phyloP scores from a whole-genome alignment of 148 eudicot genomes.

The Vaccinium corymbosum region DNA sequence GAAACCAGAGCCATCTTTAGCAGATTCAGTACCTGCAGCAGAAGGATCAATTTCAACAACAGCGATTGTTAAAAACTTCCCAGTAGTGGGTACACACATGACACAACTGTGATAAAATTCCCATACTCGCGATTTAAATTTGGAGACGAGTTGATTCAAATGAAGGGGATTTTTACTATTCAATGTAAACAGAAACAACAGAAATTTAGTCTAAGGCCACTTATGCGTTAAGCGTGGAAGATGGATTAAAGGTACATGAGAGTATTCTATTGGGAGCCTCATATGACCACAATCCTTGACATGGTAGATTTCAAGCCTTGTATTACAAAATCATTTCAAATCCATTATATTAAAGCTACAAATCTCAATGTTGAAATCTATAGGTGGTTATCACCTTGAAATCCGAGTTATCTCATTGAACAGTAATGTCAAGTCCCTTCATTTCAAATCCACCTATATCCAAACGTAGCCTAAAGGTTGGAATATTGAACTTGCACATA shows the following conservation, averaged over 20 bases:
- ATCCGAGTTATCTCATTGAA: background rate
- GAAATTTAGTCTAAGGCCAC: background rate
- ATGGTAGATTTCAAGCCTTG: background rate
- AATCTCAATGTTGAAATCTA: background rate
- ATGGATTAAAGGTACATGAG: background rate
- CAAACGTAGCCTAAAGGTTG: background rate
- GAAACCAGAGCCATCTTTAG: background rate
- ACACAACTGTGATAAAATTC: background rate
- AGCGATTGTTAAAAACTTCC: background rate
- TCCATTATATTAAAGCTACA: background rate
- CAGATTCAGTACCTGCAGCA: constrained; percentile 5
- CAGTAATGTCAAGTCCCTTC: background rate
- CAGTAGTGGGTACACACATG: background rate
- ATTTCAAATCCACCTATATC: background rate
- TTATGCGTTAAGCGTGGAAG: background rate
- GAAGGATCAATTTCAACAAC: background rate
- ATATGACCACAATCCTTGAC: background rate
- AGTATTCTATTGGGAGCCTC: background rate
- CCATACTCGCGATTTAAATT: background rate
- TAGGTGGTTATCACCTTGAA: background rate
- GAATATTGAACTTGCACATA: background rate
- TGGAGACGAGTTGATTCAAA: background rate
- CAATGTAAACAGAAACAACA: background rate
- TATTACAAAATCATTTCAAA: background rate
- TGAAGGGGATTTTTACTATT: background rate